A percentile compares a stretch with the other conserved stretches of the same genome.
Conservation (phyloP, 2,329 filamentous ascomycete species). For the Lanzia echinophila region DNA sequence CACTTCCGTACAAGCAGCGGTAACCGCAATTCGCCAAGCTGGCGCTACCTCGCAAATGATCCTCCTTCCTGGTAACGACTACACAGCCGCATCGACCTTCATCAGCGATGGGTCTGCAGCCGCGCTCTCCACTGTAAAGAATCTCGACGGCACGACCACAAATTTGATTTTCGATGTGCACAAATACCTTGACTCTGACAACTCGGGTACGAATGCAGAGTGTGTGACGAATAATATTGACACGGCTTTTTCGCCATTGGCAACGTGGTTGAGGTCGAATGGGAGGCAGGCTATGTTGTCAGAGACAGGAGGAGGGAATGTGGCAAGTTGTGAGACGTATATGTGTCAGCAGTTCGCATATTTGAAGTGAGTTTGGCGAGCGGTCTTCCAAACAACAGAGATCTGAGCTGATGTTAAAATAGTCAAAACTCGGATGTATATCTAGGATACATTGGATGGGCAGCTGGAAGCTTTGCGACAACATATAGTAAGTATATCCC, state of each 20-base stretch:
- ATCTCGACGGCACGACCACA: conserved; percentile 51
- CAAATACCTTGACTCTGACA: conserved; percentile 53
- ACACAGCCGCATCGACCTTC: conserved; percentile 44
- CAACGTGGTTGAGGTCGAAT: conserved; percentile 40
- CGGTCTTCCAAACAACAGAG: not conserved
- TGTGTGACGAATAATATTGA: conserved; percentile 48
- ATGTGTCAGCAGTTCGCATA: conserved; percentile 31
- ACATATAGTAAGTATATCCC: conserved; percentile 17
- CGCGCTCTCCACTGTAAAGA: conserved; percentile 46
- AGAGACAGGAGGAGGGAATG: conserved; percentile 42
- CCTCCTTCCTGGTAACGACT: conserved; percentile 57
- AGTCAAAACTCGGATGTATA: conserved; percentile 33
- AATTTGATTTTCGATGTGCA: conserved; percentile 54
- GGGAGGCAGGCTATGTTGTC: conserved; percentile 44
- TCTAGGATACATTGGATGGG: conserved; percentile 34
- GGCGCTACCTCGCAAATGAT: conserved; percentile 60
- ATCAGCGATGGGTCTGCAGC: conserved; percentile 44
- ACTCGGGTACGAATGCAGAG: conserved; percentile 44
- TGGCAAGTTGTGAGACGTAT: conserved; percentile 29
- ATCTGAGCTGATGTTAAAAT: not conserved
- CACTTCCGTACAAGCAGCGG: conserved; percentile 51
- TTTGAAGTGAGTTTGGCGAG: conserved; percentile 22
- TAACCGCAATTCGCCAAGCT: conserved; percentile 57
- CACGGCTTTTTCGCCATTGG: conserved; percentile 40
- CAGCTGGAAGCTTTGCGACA: conserved; percentile 30